These are phyloP conservation scores for Periconia macrospinosa DNA, from an alignment of 2,329 filamentous ascomycete genomes.

Conservation along the genomic window DNA sequence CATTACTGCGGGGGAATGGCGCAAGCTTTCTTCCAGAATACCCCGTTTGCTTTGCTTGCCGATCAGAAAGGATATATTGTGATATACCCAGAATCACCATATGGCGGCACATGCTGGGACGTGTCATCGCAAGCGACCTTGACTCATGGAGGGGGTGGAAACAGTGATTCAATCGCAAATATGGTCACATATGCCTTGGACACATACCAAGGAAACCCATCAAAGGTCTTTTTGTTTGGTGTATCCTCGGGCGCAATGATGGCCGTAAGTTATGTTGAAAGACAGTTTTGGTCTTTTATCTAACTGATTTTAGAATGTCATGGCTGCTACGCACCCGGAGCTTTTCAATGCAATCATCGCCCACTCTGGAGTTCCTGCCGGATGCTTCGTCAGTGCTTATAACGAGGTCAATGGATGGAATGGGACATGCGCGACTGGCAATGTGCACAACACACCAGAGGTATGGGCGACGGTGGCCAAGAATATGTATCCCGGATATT, in stretches of 20 bases:
- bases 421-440: conserved; percentile 53
- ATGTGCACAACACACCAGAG: conserved; percentile 48
- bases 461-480: conserved; percentile 54
- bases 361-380: conserved; percentile 58
- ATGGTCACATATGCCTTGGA: conserved; percentile 60
- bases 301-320: conserved; percentile 42
- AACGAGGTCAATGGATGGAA: conserved; percentile 54
- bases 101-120: conserved; percentile 61
- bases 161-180: conserved; percentile 60
- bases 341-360: conserved; percentile 56
- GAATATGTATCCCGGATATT: conserved; percentile 55
- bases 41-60: conserved; percentile 58
- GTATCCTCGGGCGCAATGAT: conserved; percentile 60
- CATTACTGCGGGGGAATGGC: conserved; percentile 63
- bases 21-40: conserved; percentile 51
- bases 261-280: conserved; percentile 41
- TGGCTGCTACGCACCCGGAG: conserved; percentile 57
- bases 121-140: conserved; percentile 58
- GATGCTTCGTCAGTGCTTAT: conserved; percentile 54
- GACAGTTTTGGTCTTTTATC: too few species aligned
- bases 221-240: conserved; percentile 59
- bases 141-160: conserved; percentile 60
- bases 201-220: conserved; percentile 55
- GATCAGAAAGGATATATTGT: conserved; percentile 62
- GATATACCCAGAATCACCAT: conserved; percentile 59